phyloP scores from a whole-genome alignment of 2,329 filamentous ascomycete genomes.

The Trichoderma arundinaceum region DNA sequence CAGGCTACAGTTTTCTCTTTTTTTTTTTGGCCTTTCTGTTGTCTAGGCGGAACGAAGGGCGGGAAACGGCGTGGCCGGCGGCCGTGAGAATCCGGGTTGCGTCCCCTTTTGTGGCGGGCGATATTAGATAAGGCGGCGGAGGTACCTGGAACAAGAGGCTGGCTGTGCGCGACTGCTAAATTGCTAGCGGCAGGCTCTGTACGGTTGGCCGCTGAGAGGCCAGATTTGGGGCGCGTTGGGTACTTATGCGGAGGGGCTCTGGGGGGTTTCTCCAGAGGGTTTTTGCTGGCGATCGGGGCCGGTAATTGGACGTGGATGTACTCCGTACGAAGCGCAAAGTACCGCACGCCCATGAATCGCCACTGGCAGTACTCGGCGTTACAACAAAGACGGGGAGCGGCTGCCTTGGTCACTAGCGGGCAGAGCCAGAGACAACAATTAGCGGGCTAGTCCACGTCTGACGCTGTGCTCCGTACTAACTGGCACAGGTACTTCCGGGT shows the following conservation, averaged over 20 bases:
- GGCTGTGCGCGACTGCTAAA: slow-evolving; percentile 2
- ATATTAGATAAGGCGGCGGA: slow-evolving; percentile 23
- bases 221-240: not conserved
- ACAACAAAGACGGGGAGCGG: not conserved
- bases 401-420: slow-evolving; percentile 5
- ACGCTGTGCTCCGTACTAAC: not conserved
- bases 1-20: not conserved
- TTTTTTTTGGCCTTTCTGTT: slow-evolving; percentile 5
- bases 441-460: not conserved
- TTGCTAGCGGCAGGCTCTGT: slow-evolving; percentile 6
- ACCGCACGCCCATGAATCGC: not conserved
- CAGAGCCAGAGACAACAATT: not conserved
- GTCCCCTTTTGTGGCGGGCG: slow-evolving; percentile 32
- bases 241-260: not conserved
- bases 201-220: slow-evolving; percentile 13
- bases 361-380: not conserved
- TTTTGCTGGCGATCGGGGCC: not conserved
- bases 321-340: too few species aligned
- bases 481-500: not conserved
- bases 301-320: not conserved
- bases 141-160: slow-evolving; percentile 9
- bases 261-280: not conserved
- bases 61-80: slow-evolving; percentile 31
- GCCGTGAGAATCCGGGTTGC: slow-evolving; percentile 30
- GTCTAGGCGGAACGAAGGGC: slow-evolving; percentile 27